Evolutionary conservation across 148 eudicot species (phyloP).

Genomic region (Chenopodium berlandieri): DNA sequence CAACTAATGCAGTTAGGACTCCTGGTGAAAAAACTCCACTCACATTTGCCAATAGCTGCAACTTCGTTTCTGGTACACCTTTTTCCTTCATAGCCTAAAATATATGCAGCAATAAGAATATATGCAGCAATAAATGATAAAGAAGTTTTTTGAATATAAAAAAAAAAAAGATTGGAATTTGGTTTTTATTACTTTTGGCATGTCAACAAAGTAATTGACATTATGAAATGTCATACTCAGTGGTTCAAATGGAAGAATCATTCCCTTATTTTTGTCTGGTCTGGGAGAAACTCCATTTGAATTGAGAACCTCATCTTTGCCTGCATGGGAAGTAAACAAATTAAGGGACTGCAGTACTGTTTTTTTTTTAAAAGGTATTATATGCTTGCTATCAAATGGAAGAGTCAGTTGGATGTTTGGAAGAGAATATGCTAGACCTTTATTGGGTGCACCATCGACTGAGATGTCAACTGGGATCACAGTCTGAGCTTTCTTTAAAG

Average conservation of each 20-base stretch:
- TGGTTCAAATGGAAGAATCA: slow-evolving; percentile 95
- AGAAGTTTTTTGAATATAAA: background rate
- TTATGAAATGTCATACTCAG: slow-evolving; percentile 81
- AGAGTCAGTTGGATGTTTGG: background rate
- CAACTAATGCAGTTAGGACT: slow-evolving; percentile 84
- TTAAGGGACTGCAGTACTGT: background rate
- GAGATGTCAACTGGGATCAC: slow-evolving; percentile 31
- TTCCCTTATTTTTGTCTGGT: slow-evolving; percentile 57
- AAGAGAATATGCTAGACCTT: slow-evolving; percentile 31
- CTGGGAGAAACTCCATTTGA: slow-evolving; percentile 15
- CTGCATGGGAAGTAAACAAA: slow-evolving; percentile 26
- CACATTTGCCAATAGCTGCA: slow-evolving; percentile 73
- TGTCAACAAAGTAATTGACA: slow-evolving; percentile 82
- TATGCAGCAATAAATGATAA: background rate
- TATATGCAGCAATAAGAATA: slow-evolving; percentile 3
- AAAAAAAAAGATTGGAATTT: background rate
- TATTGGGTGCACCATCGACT: slow-evolving; percentile 26
- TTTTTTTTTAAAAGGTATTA: background rate
- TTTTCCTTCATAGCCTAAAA: slow-evolving; percentile 66
- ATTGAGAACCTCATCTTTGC: slow-evolving; percentile 10
- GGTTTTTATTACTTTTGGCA: slow-evolving; percentile 64
- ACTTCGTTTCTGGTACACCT: slow-evolving; percentile 61
- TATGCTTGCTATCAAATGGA: background rate
- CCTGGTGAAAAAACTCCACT: slow-evolving; percentile 93
- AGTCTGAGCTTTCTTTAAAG: slow-evolving; percentile 54